A percentile compares a stretch with the other conserved stretches of the same genome.
Evolutionary conservation across 164 flowering plant genomes (phyloP).

Genomic region (Warburgia ugandensis): DNA sequence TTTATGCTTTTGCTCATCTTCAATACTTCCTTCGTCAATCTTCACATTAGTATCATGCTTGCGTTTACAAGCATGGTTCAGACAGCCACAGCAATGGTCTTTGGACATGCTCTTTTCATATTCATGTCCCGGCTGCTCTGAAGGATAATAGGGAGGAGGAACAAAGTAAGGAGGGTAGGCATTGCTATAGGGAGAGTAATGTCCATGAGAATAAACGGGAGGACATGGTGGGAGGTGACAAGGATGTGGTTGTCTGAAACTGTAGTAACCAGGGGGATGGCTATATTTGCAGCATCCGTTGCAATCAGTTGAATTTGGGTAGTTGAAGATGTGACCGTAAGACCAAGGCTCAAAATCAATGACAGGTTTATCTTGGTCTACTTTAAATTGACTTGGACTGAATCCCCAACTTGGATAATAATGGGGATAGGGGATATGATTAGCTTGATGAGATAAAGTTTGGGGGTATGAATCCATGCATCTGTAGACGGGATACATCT

Average conservation of each 20-base stretch:
- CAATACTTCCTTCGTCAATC: conserved; percentile 46
- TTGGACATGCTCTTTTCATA: conserved; percentile 25
- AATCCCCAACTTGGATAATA: conserved; percentile 17
- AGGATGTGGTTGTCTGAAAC: conserved; percentile 26
- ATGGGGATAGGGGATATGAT: conserved; percentile 13
- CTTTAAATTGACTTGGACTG: conserved; percentile 19
- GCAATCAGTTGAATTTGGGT: conserved; percentile 21
- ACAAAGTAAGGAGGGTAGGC: conserved; percentile 23
- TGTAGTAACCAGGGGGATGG: conserved; percentile 21
- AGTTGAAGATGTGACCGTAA: conserved; percentile 19
- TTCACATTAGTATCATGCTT: conserved; percentile 21
- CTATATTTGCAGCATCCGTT: conserved; percentile 31
- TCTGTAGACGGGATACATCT: conserved; percentile 30
- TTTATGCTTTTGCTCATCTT: conserved; percentile 15
- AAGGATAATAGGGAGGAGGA: conserved; percentile 28
- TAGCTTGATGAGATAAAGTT: conserved; percentile 10
- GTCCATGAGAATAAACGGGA: conserved; percentile 15
- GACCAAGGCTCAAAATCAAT: conserved; percentile 19
- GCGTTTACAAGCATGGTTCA: conserved; percentile 24
- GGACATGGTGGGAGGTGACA: conserved; percentile 22
- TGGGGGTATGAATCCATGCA: conserved; percentile 24
- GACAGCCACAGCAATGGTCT: conserved; percentile 47
- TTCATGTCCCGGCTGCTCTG: conserved; percentile 35
- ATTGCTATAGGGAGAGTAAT: conserved; percentile 23
- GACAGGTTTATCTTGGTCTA: conserved; percentile 13